Percentiles rank a stretch among this genome's conserved stretches.
These are phyloP conservation scores for Stachybotrys echinatus DNA, from an alignment of 2,329 filamentous ascomycete species.

Conservation along the genomic window DNA sequence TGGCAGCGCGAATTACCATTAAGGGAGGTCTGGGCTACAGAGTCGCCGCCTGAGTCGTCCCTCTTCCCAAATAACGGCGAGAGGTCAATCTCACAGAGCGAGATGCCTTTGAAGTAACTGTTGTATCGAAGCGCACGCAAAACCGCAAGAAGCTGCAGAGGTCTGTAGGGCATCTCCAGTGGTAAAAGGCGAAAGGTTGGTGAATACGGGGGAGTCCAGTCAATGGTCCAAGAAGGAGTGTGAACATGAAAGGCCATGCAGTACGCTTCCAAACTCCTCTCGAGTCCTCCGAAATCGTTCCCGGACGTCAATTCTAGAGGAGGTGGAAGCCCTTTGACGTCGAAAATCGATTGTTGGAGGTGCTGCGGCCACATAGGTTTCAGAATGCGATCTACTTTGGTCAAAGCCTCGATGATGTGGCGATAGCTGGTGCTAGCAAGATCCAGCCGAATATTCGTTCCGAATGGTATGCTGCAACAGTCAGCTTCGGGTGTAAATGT, in stretches of 20 bases:
- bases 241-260: constrained; percentile 45
- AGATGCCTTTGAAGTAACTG: constrained; percentile 54
- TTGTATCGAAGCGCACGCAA: constrained; percentile 53
- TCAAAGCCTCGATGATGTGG: constrained; percentile 48
- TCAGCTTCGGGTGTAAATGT: not conserved
- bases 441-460: constrained; percentile 38
- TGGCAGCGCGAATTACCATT: constrained; percentile 38
- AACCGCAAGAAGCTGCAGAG: constrained; percentile 50
- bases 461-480: constrained; percentile 32
- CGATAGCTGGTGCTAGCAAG: constrained; percentile 50
- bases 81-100: constrained; percentile 47
- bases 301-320: constrained; percentile 49
- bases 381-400: constrained; percentile 48
- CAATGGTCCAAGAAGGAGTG: constrained; percentile 47
- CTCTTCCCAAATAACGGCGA: constrained; percentile 29
- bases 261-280: constrained; percentile 50
- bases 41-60: constrained; percentile 39
- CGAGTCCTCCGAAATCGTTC: constrained; percentile 50
- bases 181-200: constrained; percentile 51
- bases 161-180: constrained; percentile 35
- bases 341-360: constrained; percentile 48
- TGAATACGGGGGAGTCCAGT: constrained; percentile 33
- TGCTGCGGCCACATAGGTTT: constrained; percentile 55
- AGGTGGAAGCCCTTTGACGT: constrained; percentile 45
- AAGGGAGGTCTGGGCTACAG: constrained; percentile 46